Evolutionary conservation across 352 stramenopile species (phyloP).

Genomic region (Phytophthora kernoviae): DNA sequence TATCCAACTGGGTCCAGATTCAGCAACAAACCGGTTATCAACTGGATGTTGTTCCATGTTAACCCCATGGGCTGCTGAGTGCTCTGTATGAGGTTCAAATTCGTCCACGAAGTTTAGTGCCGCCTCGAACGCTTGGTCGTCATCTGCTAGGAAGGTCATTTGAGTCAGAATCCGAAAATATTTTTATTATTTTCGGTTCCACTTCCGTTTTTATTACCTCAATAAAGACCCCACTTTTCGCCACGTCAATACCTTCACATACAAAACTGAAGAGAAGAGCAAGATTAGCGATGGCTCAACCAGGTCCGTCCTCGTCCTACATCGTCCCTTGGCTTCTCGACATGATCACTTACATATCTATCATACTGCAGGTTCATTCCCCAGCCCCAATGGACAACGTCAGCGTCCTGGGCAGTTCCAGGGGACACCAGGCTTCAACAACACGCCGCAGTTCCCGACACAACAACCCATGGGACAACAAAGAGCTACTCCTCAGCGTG

Average conservation of each 20-base stretch:
- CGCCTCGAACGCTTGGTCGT: conserved; percentile 32
- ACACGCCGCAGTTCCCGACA: conserved; percentile 38
- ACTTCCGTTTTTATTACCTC: no score
- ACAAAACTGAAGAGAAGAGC: not conserved
- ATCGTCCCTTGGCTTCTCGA: no score
- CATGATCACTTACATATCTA: not conserved
- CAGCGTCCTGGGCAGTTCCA: conserved; percentile 43
- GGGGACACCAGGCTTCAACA: conserved; percentile 17
- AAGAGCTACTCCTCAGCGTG: conserved; percentile 47
- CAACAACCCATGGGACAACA: conserved; percentile 44
- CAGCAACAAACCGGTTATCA: no score
- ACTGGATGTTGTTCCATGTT: no score
- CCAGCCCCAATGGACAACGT: conserved; percentile 54
- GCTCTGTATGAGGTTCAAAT: conserved; percentile 4
- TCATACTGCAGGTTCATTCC: conserved; percentile 55
- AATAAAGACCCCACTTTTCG: conserved; percentile 1
- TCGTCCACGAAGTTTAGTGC: conserved; percentile 36
- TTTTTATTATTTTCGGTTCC: no score
- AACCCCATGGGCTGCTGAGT: no score
- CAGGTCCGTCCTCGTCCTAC: conserved; percentile 21
- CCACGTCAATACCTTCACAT: conserved; percentile 20
- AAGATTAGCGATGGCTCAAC: conserved; percentile 37
- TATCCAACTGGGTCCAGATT: no score
- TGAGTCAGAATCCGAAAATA: not conserved
- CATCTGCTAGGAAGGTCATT: conserved; percentile 28